Percentiles rank a stretch among this genome's conserved stretches.
Conservation (phyloP, 352 stramenopile species). For the Lagenidium giganteum region DNA sequence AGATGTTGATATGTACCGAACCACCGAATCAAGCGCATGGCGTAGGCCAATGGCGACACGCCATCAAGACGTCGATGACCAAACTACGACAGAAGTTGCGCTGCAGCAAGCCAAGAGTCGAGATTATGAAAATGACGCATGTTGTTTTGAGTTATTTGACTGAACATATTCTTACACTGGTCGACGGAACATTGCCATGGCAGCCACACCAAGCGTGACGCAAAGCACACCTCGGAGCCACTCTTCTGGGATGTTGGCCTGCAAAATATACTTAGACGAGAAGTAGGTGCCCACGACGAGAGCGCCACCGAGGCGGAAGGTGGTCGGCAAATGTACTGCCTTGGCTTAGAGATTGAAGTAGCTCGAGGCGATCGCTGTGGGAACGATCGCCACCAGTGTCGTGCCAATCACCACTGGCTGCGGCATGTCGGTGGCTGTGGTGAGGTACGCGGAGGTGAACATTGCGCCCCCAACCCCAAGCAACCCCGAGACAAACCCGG, state of each 20-base stretch:
- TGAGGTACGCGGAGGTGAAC: conserved; percentile 24
- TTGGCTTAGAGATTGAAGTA: conserved; percentile 17
- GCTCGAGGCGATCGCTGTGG: conserved; percentile 17
- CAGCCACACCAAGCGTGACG: conserved; percentile 4
- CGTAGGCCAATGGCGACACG: no score
- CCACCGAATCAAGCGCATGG: no score
- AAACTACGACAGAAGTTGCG: no score
- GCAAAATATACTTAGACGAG: conserved; percentile 22
- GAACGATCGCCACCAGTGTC: conserved; percentile 18
- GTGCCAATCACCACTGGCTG: conserved; percentile 25
- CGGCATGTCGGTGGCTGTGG: conserved; percentile 21
- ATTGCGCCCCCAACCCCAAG: conserved; percentile 22
- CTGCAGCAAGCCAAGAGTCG: no score
- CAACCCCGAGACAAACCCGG: conserved; percentile 23
- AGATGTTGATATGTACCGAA: no score
- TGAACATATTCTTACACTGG: conserved; percentile 5
- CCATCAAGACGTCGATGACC: no score
- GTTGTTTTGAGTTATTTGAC: no score
- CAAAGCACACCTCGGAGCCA: conserved; percentile 11
- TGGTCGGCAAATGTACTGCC: conserved; percentile 18
- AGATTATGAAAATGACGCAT: no score
- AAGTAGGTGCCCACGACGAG: conserved; percentile 14
- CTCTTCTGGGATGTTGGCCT: conserved; percentile 9
- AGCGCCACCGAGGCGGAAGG: conserved; percentile 15
- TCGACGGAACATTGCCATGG: conserved; percentile 12